Percentiles rank a stretch among this genome's conserved stretches.
Evolutionary conservation across 2,329 filamentous ascomycete species (phyloP).

Genomic region (Penicillium hordei): DNA sequence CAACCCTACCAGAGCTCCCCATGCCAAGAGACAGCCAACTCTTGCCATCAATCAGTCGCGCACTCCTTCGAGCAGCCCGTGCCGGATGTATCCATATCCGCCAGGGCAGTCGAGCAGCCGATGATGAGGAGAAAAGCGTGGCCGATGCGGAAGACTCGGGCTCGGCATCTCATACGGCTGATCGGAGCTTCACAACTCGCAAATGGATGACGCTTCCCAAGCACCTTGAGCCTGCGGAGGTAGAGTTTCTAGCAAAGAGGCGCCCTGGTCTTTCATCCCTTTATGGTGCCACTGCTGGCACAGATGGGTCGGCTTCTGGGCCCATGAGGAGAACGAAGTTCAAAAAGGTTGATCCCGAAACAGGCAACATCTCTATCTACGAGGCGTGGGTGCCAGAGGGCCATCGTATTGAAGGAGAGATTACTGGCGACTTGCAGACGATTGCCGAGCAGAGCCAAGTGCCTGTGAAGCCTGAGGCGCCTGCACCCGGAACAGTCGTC

Average conservation of each 20-base stretch:
- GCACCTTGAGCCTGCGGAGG: constrained; percentile 58
- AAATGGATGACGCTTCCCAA: constrained; percentile 60
- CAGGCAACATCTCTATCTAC: constrained; percentile 78
- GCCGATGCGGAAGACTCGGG: constrained; percentile 38
- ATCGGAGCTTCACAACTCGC: constrained; percentile 55
- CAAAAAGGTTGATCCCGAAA: constrained; percentile 69
- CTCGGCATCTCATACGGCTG: constrained; percentile 29
- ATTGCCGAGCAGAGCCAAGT: constrained; percentile 44
- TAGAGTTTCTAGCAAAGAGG: constrained; percentile 62
- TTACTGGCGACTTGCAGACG: constrained; percentile 59
- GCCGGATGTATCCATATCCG: constrained; percentile 75
- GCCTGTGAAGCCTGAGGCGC: constrained; percentile 40
- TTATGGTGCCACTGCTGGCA: constrained; percentile 40
- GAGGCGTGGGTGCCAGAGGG: constrained; percentile 80
- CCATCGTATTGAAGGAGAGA: constrained; percentile 76
- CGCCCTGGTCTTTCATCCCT: constrained; percentile 58
- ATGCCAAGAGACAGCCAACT: constrained; percentile 86
- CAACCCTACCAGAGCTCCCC: constrained; percentile 66
- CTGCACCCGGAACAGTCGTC: constrained; percentile 59
- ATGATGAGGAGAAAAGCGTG: constrained; percentile 39
- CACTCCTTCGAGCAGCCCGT: constrained; percentile 76
- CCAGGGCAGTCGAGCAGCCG: constrained; percentile 49
- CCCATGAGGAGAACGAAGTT: constrained; percentile 79
- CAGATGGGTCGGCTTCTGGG: constrained; percentile 39
- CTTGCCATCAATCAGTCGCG: constrained; percentile 75